Evolutionary conservation across 2,329 filamentous ascomycete genomes (phyloP), one percentile per base, ranked within the genome.

Genomic region (Fusarium protoensiforme): DNA sequence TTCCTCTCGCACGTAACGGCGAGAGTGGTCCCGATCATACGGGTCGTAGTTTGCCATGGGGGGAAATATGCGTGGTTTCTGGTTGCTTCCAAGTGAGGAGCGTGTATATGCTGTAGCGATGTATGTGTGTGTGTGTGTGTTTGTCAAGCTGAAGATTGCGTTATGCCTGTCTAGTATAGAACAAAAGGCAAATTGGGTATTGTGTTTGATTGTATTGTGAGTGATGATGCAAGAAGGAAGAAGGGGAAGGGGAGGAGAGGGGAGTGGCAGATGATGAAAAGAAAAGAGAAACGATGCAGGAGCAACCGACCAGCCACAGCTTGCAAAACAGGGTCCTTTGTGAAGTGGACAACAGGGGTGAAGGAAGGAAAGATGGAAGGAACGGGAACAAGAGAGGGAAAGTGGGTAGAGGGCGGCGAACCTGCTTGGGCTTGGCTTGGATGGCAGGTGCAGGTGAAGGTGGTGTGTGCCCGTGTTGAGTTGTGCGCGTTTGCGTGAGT

Each of bases 1-100:
- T 67, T 89, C 87, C 69, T 89, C 88, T 63, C 87, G 86, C 79
- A 88, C 85, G 78, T 89, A 85, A 69, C 86, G 86, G 69, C 85
- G 83, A 83, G 84, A 78, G 64, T 87, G 84, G 61, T 88, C 85
- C 75, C 81, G 83, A 51, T 90, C 88, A 77, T 90, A 89, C 58
- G 83, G 81, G 78, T 90, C 88, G 85, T 90, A 90, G 75, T 84
- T 83, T 71, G 83, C 80, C 82, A 84, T 85, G 63, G 64, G 67
- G 53, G 58, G 56, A 48, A 48, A 22, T 54, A 20, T 74, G 57
- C 27, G 57, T 56, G 35, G 27, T 68, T 63, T 67, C 35, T 61
- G 22, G 64, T 29, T 27, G 48, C 41, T 68, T 61, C 56, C n/a
- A 20, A 48, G 43, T 51, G 57, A 43, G 36, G 46, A 41, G 31